These are phyloP conservation scores for Sclerotinia sclerotiorum DNA, from an alignment of 2,329 filamentous ascomycete species.

Conservation along the genomic window DNA sequence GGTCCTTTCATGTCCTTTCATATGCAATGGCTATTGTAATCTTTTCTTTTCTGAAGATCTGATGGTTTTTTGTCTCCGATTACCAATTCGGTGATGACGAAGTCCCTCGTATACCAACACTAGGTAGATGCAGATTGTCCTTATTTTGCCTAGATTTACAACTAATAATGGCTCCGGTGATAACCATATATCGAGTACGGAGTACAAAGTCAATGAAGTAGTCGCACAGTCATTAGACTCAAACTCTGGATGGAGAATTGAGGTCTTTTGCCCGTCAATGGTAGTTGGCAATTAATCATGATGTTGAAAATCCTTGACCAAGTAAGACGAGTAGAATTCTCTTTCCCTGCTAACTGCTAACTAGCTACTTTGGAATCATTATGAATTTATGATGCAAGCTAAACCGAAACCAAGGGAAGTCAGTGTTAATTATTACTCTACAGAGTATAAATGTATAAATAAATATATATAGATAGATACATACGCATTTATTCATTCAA, in stretches of 20 bases:
- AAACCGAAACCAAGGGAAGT: not conserved
- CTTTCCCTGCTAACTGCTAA: not conserved
- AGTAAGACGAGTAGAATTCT: conserved; percentile 4
- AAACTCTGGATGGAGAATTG: not conserved
- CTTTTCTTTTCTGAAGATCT: not conserved
- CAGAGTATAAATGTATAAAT: not conserved
- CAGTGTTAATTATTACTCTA: not conserved
- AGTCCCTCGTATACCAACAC: conserved; percentile 5
- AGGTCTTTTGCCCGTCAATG: not conserved
- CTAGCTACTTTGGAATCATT: not conserved
- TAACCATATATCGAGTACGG: conserved; percentile 3
- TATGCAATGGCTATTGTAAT: not conserved
- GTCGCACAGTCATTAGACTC: conserved; percentile 3
- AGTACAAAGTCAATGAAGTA: not conserved
- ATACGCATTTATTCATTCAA: not conserved
- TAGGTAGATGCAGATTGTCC: not conserved
- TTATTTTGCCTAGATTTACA: not conserved
- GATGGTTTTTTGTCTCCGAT: not conserved
- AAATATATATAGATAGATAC: not conserved
- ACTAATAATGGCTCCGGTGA: conserved; percentile 11
- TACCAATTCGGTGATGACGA: not conserved
- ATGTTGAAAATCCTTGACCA: conserved; percentile 20
- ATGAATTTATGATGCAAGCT: not conserved
- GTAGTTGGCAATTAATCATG: not conserved
- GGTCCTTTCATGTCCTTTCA: conserved; percentile 8